Evolutionary conservation across 805 yeast genomes (phyloP).

Genomic region (Ogataea parapolymorpha): DNA sequence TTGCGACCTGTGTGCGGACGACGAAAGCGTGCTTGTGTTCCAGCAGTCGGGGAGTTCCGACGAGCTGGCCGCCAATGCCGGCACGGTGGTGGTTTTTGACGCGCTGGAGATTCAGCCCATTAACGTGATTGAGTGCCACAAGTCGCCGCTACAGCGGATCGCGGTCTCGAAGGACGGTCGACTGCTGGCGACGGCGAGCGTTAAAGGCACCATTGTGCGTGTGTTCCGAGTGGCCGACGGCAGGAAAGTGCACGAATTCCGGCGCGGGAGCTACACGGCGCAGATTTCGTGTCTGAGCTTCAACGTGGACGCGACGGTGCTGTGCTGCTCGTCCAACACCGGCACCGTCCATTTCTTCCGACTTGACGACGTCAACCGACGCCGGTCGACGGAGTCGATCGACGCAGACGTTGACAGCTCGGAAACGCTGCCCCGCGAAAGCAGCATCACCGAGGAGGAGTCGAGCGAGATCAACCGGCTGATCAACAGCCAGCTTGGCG

Average conservation of each 20-base stretch:
- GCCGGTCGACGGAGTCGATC: slow-evolving; percentile 3
- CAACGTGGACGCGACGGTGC: slow-evolving; percentile 61
- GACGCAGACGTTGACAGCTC: slow-evolving; percentile 4
- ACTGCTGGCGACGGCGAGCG: slow-evolving; percentile 83
- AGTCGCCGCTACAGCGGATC: slow-evolving; percentile 65
- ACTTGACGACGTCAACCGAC: slow-evolving; percentile 10
- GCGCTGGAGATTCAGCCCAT: slow-evolving; percentile 69
- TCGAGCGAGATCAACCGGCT: slow-evolving; percentile 31
- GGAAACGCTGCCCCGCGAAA: slow-evolving; percentile 19
- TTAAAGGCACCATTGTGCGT: slow-evolving; percentile 84
- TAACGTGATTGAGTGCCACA: slow-evolving; percentile 84
- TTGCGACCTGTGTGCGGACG: slow-evolving; percentile 37
- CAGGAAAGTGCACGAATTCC: slow-evolving; percentile 61
- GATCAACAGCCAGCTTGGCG: slow-evolving; percentile 15
- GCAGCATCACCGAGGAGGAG: slow-evolving; percentile 27
- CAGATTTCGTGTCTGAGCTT: slow-evolving; percentile 73
- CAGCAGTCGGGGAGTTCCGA: slow-evolving; percentile 41
- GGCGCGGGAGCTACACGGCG: slow-evolving; percentile 86
- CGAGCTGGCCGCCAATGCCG: slow-evolving; percentile 31
- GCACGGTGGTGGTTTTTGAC: slow-evolving; percentile 79
- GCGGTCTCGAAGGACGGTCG: slow-evolving; percentile 72
- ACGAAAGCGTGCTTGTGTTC: slow-evolving; percentile 50
- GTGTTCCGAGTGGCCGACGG: slow-evolving; percentile 72
- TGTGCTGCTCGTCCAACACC: slow-evolving; percentile 84
- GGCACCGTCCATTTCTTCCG: slow-evolving; percentile 88